Conservation (phyloP, 305 asterid genomes). For the Stenogyne calaminthoides region DNA sequence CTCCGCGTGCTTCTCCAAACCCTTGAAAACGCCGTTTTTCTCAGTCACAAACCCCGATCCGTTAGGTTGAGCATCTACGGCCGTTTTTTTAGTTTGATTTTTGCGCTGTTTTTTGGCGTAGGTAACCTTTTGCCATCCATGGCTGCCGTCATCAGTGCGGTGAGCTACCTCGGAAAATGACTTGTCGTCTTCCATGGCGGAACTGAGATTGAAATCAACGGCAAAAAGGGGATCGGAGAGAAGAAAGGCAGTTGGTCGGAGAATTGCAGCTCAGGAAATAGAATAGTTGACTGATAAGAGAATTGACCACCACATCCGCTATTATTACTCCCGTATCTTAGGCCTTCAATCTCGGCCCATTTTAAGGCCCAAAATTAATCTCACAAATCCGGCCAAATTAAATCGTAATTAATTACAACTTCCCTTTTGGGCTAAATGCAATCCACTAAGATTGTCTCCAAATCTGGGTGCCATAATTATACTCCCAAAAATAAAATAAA, state of each 20-base stretch:
- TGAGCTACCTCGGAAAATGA: conserved; percentile 39
- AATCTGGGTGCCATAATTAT: no score
- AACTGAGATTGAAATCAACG: not conserved
- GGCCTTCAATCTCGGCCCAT: no score
- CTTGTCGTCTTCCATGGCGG: conserved; percentile 55
- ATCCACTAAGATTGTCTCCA: no score
- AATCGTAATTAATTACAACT: no score
- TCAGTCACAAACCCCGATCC: conserved; percentile 49
- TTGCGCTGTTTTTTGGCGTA: conserved; percentile 64
- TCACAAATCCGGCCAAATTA: no score
- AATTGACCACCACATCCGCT: no score
- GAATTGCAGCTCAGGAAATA: conserved; percentile 11
- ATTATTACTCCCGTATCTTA: no score
- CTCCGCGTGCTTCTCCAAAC: conserved; percentile 64
- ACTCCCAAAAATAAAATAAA: no score
- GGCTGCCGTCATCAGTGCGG: conserved; percentile 43
- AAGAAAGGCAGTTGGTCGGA: no score
- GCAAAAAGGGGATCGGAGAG: not conserved
- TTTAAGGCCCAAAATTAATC: no score
- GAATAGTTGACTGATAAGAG: no score
- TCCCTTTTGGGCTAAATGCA: no score
- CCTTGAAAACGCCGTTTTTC: conserved; percentile 46
- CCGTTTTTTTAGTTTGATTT: conserved; percentile 35
- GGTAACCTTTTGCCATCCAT: conserved; percentile 85
- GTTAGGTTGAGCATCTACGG: conserved; percentile 33